Conservation (phyloP, 352 stramenopile species). For the Pythium guiyangense region DNA sequence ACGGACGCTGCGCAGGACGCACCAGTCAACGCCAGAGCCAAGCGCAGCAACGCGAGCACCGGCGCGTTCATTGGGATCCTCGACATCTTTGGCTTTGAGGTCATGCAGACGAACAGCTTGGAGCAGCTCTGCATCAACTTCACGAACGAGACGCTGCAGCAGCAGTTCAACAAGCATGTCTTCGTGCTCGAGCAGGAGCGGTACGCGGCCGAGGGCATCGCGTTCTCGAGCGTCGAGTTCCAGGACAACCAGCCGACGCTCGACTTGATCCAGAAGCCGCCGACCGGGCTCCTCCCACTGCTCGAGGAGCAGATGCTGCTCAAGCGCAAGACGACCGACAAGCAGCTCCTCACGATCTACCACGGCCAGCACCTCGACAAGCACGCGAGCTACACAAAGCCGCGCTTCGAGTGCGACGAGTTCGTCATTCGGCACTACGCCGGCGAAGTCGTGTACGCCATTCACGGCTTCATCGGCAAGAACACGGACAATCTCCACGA, state of each 20-base stretch:
- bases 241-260: constrained; percentile 78
- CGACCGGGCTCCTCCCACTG: constrained; percentile 69
- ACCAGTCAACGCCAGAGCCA: background rate
- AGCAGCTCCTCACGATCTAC: constrained; percentile 82
- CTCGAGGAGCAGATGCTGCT: constrained; percentile 87
- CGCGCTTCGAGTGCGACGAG: constrained; percentile 76
- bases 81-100: constrained; percentile 91
- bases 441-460: constrained; percentile 76
- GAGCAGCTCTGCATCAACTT: constrained; percentile 92
- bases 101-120: constrained; percentile 84
- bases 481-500: constrained; percentile 90
- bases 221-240: constrained; percentile 76
- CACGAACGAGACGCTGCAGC: constrained; percentile 88
- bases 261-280: constrained; percentile 80
- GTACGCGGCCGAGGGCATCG: constrained; percentile 73
- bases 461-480: constrained; percentile 84
- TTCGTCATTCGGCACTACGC: constrained; percentile 86
- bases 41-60: constrained; percentile 3
- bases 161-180: constrained; percentile 89
- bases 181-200: constrained; percentile 82
- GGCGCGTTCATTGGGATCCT: constrained; percentile 82
- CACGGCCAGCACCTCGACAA: constrained; percentile 73
- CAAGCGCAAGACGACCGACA: constrained; percentile 82
- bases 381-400: constrained; percentile 64
- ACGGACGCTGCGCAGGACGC: constrained; percentile 20